Evolutionary conservation across 1,284 basidiomycete species (phyloP).

Genomic region (Kalmanozyma brasiliensis): DNA sequence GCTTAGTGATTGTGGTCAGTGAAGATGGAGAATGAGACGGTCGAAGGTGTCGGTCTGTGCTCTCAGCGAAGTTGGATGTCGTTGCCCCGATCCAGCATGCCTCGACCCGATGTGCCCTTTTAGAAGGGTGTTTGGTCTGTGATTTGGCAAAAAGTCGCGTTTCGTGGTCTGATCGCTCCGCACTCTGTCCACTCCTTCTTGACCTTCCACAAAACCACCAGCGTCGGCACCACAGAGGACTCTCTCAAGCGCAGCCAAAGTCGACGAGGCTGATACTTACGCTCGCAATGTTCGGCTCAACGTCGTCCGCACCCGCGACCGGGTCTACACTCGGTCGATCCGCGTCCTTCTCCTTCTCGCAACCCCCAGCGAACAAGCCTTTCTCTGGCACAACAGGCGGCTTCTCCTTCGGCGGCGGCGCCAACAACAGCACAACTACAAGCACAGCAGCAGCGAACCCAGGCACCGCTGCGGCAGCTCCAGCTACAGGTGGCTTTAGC

Average conservation of each 20-base stretch:
- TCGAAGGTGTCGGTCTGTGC: conserved; percentile 9
- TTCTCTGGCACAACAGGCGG: conserved; percentile 47
- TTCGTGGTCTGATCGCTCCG: neutral
- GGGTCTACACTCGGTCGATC: conserved; percentile 42
- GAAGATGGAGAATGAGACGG: neutral
- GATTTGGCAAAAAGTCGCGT: neutral
- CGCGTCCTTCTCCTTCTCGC: conserved; percentile 51
- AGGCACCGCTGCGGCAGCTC: conserved; percentile 13
- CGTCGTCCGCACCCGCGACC: conserved; percentile 21
- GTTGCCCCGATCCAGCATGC: conserved; percentile 1
- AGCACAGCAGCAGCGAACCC: conserved; percentile 17
- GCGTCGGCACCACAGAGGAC: no score
- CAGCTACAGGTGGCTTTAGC: conserved; percentile 42
- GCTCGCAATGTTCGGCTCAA: conserved; percentile 48
- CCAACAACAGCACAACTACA: conserved; percentile 8
- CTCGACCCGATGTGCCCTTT: neutral
- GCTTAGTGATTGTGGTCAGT: neutral
- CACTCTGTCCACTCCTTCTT: neutral
- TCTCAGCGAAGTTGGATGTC: neutral
- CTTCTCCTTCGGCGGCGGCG: conserved; percentile 38
- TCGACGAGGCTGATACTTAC: no score
- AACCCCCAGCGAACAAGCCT: conserved; percentile 46
- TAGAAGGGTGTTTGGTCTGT: conserved; percentile 2
- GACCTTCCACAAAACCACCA: neutral
- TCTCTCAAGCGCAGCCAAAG: no score